A percentile compares a stretch with the other conserved stretches of the same genome.
Conservation (phyloP, 1,284 basidiomycete genomes). For the Ganoderma multipileum region DNA sequence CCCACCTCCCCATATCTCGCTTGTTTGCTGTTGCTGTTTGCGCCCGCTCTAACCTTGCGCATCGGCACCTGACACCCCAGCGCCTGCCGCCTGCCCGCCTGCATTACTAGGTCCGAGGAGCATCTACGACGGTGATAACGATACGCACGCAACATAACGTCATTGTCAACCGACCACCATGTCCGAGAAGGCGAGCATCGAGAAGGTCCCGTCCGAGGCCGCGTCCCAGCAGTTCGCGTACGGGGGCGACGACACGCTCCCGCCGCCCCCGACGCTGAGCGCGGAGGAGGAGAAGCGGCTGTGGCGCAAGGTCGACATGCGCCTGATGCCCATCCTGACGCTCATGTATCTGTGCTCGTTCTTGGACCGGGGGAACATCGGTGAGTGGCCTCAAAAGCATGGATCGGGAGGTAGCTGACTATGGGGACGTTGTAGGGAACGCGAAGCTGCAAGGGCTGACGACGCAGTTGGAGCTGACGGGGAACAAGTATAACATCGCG, state of each 20-base stretch:
- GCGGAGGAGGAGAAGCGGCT: constrained; percentile 60
- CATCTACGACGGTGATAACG: no score
- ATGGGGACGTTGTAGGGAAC: constrained; percentile 52
- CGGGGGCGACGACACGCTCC: constrained; percentile 41
- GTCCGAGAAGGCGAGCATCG: constrained; percentile 21
- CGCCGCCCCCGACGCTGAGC: constrained; percentile 55
- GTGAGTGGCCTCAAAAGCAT: constrained; percentile 31
- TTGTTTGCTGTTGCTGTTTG: no score
- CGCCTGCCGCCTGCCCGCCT: not conserved
- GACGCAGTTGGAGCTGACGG: constrained; percentile 59
- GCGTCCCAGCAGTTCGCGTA: constrained; percentile 21
- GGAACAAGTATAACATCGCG: constrained; percentile 70
- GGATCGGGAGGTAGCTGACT: not conserved
- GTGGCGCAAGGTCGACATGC: constrained; percentile 69
- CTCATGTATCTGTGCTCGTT: constrained; percentile 72
- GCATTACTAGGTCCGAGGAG: not conserved
- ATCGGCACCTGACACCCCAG: not conserved
- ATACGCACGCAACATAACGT: not conserved
- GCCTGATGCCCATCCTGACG: constrained; percentile 69
- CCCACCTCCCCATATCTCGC: no score
- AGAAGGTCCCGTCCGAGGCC: constrained; percentile 20
- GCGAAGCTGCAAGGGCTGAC: constrained; percentile 67
- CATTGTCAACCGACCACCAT: constrained; percentile 6
- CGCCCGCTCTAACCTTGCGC: not conserved
- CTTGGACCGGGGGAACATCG: constrained; percentile 60